Evolutionary conservation across 1,284 basidiomycete genomes (phyloP).

Genomic region (Marasmius fiardii): DNA sequence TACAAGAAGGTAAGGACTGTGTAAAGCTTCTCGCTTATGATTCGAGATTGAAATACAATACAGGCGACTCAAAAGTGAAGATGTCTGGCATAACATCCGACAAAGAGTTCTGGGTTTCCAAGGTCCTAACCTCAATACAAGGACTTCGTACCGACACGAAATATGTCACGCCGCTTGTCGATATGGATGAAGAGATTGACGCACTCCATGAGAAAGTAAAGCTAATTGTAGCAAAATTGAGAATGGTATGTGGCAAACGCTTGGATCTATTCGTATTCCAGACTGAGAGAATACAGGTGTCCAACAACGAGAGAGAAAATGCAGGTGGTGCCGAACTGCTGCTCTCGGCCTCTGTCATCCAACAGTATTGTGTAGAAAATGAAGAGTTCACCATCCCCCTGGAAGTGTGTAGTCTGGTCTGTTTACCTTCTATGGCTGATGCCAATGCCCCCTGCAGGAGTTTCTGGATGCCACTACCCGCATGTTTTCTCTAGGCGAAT

Average conservation of each 20-base stretch:
- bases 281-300: conserved; percentile 31
- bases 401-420: conserved; percentile 44
- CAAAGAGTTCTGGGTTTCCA: conserved; percentile 80
- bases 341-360: conserved; percentile 64
- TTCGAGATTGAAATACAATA: background rate
- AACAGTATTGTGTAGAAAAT: conserved; percentile 64
- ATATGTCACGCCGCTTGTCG: conserved; percentile 57
- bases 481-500: conserved; percentile 20
- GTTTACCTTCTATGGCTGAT: conserved; percentile 1
- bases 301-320: conserved; percentile 46
- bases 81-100: conserved; percentile 61
- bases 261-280: background rate
- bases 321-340: conserved; percentile 71
- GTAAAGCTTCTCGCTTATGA: conserved; percentile 3
- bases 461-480: conserved; percentile 50
- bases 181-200: conserved; percentile 57
- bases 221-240: conserved; percentile 44
- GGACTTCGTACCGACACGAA: conserved; percentile 67
- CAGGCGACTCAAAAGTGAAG: conserved; percentile 50
- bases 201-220: conserved; percentile 45
- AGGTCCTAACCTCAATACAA: conserved; percentile 61
- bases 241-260: conserved; percentile 34
- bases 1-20: conserved; percentile 44
- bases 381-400: conserved; percentile 31
- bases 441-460: conserved; percentile 32